These are phyloP conservation scores for Skeletonema tropicum DNA, from an alignment of 108 stramenopile genomes.

Conservation along the genomic window DNA sequence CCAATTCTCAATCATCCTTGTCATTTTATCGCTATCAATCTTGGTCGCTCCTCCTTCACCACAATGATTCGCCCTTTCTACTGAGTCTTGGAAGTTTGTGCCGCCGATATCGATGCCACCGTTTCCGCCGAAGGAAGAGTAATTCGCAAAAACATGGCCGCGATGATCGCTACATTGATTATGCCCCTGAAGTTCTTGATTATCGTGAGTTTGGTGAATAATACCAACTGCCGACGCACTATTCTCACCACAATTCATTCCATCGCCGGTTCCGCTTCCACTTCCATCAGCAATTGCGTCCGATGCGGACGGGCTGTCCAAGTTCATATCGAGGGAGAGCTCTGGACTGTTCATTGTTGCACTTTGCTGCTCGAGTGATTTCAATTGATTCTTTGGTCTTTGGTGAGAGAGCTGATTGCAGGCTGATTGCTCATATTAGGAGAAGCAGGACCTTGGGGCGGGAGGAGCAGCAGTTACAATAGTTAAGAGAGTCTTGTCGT, in stretches of 20 bases:
- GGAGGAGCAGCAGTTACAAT: no score
- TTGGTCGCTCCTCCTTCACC: background rate
- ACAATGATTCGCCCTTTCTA: no score
- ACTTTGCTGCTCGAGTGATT: no score
- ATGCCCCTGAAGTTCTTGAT: background rate
- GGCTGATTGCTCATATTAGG: no score
- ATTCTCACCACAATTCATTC: background rate
- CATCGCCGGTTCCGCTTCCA: background rate
- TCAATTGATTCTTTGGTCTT: no score
- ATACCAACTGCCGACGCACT: background rate
- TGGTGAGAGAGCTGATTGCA: no score
- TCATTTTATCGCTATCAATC: slow-evolving; percentile 17
- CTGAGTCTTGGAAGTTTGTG: background rate
- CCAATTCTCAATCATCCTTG: slow-evolving; percentile 35
- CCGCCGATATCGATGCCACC: background rate
- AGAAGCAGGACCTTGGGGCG: no score
- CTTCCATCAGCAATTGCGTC: background rate
- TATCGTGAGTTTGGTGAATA: background rate
- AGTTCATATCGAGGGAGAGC: background rate
- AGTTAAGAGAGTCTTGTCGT: no score
- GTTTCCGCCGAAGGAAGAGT: background rate
- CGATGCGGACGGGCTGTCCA: background rate
- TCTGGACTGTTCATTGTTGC: background rate
- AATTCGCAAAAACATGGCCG: no score
- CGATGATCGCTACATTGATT: background rate